These are phyloP conservation scores for Saccharomyces eubayanus DNA, from an alignment of 805 yeast genomes.

Conservation along the genomic window DNA sequence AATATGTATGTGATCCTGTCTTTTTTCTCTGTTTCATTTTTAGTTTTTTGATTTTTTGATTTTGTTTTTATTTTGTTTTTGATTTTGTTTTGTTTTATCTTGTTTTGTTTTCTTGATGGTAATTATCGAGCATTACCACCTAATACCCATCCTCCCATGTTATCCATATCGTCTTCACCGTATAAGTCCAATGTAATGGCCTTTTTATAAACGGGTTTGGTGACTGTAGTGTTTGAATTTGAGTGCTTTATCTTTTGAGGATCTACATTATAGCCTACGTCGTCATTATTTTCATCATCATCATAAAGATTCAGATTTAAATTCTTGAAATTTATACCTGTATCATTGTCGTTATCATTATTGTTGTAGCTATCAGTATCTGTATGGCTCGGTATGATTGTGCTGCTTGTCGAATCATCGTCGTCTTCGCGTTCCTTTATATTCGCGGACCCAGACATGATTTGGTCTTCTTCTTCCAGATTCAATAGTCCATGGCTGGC, in stretches of 20 bases:
- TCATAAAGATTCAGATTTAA: conserved; percentile 7
- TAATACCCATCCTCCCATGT: conserved; percentile 25
- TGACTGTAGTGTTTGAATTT: conserved; percentile 3
- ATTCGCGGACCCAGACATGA: conserved; percentile 21
- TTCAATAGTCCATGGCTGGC: conserved; percentile 4
- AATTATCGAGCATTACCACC: conserved; percentile 23
- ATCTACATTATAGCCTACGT: neutral
- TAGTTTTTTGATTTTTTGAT: neutral
- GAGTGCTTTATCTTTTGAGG: neutral
- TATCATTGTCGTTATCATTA: conserved; percentile 3
- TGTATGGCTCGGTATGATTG: neutral
- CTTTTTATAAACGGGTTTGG: conserved; percentile 19
- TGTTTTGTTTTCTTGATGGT: neutral
- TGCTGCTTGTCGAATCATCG: neutral
- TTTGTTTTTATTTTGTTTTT: neutral
- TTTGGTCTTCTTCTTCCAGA: conserved; percentile 26
- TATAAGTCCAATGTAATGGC: conserved; percentile 27
- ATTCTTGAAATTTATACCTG: neutral
- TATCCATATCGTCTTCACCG: conserved; percentile 19
- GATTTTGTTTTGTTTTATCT: neutral
- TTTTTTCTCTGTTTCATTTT: neutral
- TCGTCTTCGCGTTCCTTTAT: conserved; percentile 2
- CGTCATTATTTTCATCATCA: conserved; percentile 4
- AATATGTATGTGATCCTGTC: neutral
- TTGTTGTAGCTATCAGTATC: neutral